These are phyloP conservation scores for Gastrolobium bilobum DNA, from an alignment of 306 rosid genomes.

Conservation along the genomic window DNA sequence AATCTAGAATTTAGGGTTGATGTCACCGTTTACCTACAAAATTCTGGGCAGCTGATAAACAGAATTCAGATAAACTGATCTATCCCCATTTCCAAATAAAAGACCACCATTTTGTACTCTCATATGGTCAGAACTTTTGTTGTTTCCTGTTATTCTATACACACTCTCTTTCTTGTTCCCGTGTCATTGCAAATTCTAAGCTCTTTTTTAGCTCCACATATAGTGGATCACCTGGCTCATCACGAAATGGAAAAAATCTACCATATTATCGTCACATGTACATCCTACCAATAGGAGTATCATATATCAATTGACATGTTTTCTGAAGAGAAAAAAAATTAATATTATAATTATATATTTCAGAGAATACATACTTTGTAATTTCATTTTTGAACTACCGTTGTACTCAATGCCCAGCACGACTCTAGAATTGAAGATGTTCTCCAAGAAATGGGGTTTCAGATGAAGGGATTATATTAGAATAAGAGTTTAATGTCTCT, in stretches of 20 bases:
- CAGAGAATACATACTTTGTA: too few relatives aligned
- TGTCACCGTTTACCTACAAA: conserved; percentile 63
- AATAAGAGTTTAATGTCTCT: too few relatives aligned
- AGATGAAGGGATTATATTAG: too few relatives aligned
- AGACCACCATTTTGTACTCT: conserved; percentile 59
- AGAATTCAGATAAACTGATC: conserved; percentile 71
- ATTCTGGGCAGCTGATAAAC: conserved; percentile 77
- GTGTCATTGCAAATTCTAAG: conserved; percentile 58
- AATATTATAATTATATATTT: too few relatives aligned
- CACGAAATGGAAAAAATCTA: conserved; percentile 26
- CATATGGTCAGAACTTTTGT: conserved; percentile 52
- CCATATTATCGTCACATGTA: too few relatives aligned
- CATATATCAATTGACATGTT: too few relatives aligned
- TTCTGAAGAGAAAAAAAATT: too few relatives aligned
- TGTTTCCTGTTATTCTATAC: conserved; percentile 64
- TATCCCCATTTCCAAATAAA: conserved; percentile 61
- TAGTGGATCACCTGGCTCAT: conserved; percentile 53
- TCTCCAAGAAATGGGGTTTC: too few relatives aligned
- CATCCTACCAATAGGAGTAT: too few relatives aligned
- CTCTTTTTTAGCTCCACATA: conserved; percentile 57
- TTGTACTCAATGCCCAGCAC: too few relatives aligned
- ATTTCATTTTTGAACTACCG: too few relatives aligned
- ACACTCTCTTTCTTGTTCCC: conserved; percentile 63
- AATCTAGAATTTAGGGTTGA: conserved; percentile 83
- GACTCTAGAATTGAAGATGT: too few relatives aligned